Conservation (phyloP, 1,284 basidiomycete genomes). For the Ganoderma lucidum region DNA sequence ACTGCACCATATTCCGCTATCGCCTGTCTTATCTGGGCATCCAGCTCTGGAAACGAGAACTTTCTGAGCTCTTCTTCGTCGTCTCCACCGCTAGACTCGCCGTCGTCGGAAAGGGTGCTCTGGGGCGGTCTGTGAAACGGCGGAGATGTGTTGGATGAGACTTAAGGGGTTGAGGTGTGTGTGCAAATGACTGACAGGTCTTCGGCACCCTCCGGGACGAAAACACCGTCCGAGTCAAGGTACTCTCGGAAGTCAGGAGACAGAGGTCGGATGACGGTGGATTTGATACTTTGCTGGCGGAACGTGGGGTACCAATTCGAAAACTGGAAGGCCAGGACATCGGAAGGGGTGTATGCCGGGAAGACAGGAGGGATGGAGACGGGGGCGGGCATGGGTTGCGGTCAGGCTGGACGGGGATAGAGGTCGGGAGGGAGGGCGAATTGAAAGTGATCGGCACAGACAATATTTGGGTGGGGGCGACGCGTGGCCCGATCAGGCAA, state of each 20-base stretch:
- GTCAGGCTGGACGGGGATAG: not conserved
- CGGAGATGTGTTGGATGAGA: slow-evolving; percentile 26
- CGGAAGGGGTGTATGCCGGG: slow-evolving; percentile 56
- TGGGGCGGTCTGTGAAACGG: slow-evolving; percentile 52
- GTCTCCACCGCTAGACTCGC: slow-evolving; percentile 50
- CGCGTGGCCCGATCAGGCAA: not conserved
- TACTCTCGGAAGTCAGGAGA: slow-evolving; percentile 74
- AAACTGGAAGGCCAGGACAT: slow-evolving; percentile 83
- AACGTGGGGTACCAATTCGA: slow-evolving; percentile 90
- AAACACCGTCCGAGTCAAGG: slow-evolving; percentile 81
- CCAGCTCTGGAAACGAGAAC: slow-evolving; percentile 82
- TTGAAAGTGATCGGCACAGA: not conserved
- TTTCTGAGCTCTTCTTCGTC: slow-evolving; percentile 48
- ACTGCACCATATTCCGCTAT: slow-evolving; percentile 81
- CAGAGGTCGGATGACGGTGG: slow-evolving; percentile 80
- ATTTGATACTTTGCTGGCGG: slow-evolving; percentile 74
- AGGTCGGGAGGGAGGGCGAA: too few relatives aligned
- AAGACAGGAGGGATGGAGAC: slow-evolving; percentile 48
- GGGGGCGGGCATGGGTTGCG: slow-evolving; percentile 37
- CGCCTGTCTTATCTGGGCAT: slow-evolving; percentile 74
- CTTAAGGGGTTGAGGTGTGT: slow-evolving; percentile 19
- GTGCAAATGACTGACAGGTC: slow-evolving; percentile 58
- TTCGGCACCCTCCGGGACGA: slow-evolving; percentile 86
- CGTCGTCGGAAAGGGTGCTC: slow-evolving; percentile 68
- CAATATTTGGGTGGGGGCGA: not conserved